A percentile compares a stretch with the other conserved stretches of the same genome.
phyloP scores from a whole-genome alignment of 108 stramenopile genomes.

The Skeletonema tropicum region DNA sequence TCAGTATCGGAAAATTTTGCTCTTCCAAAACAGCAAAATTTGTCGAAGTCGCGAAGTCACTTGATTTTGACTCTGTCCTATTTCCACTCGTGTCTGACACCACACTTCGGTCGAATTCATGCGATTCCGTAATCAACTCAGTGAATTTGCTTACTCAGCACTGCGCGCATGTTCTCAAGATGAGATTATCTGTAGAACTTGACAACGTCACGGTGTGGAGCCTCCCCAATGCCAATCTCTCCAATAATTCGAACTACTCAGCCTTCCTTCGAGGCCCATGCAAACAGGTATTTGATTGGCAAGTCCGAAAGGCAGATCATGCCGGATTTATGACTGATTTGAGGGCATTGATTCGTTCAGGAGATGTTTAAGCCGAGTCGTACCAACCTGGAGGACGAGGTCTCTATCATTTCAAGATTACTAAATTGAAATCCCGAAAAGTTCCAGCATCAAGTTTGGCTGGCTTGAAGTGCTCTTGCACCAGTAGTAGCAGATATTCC shows the following conservation, averaged over 20 bases:
- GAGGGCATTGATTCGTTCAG: constrained; percentile 2
- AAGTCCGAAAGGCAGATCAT: constrained; percentile 15
- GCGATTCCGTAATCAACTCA: not conserved
- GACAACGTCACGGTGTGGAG: constrained; percentile 2
- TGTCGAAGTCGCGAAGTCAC: constrained; percentile 12
- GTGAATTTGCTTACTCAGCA: not conserved
- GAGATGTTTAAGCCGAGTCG: constrained; percentile 2
- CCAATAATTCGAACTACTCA: not conserved
- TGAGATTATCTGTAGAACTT: not conserved
- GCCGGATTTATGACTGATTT: not conserved
- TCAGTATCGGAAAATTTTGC: constrained; percentile 5
- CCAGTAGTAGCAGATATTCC: not conserved
- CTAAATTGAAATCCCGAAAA: constrained; percentile 12
- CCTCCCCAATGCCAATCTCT: not conserved
- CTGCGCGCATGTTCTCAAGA: not conserved
- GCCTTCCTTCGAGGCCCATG: constrained; percentile 14
- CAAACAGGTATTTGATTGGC: constrained; percentile 3
- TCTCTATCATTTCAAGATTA: constrained; percentile 20
- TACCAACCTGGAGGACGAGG: constrained; percentile 18
- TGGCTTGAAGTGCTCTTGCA: not conserved
- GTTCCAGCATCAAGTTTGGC: constrained; percentile 2
- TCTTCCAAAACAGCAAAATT: constrained; percentile 8
- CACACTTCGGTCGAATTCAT: constrained; percentile 8
- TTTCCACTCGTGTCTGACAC: constrained; percentile 12
- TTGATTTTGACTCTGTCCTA: constrained; percentile 15